Base-by-base conservation (phyloP, 129 eudicot genomes). In the Sambucus nigra region DNA sequence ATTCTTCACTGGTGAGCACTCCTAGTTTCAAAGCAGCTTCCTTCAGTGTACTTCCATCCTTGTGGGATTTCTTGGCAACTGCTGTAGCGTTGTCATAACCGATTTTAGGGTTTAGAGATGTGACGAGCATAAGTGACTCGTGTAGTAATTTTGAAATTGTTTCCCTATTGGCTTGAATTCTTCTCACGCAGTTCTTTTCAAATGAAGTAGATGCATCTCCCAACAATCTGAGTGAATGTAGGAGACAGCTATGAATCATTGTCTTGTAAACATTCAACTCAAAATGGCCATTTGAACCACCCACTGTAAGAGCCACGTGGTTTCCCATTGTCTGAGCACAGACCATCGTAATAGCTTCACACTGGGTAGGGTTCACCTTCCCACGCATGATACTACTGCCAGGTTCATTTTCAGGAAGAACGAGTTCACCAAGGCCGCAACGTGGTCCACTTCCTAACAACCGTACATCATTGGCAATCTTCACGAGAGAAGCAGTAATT, bases 371-470 rank as follows among this genome's bases (percentile, higher is more conserved):
- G 56, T 91, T 86, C 60, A 86, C 99, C 73, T 91, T 91, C 22
- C 99, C 95, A 71, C 95, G 99, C 99, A 91, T 91, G 60, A 85
- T 86, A 72, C 99, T 91, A 94, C 95, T 91, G 50, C 99, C 99
- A 55, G 99, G 99, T 65, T 91, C 99, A 79, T 91, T 91, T 74
- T 91, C 99, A 22, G 99, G 99, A 57, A 91, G 95, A 54, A 81
- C 74, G 61, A 86, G 95, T 75, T 91, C 99, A 27, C 99, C 99
- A 53, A 91, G 82, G 68, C 99, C 95, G 48, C 99, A 91, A 0
- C 99, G 83, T 46, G 99, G 99, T 59, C 99, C 99, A 91, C 99
- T 91, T 91, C 95, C 95, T 64, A 86, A 65, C 58, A 91, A 75
- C 25, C 95, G 95, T 51, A 91, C 82, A 55, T 91, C 98, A 82